Base-by-base conservation (phyloP, 83 land plant genomes). In the Isoetes engelmannii region DNA sequence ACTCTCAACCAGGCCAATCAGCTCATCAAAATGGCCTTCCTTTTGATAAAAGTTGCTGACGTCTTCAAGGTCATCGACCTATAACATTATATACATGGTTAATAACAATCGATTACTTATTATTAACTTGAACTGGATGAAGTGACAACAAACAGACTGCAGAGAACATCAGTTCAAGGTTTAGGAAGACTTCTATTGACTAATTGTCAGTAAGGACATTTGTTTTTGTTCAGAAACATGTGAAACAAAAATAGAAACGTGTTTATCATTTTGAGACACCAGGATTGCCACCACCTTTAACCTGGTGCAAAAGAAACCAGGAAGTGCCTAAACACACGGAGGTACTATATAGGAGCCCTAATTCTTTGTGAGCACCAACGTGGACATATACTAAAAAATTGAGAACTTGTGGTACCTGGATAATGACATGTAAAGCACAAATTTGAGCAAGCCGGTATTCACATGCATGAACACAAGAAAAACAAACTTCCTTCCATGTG, bases 1-100 rank as follows among this genome's bases (percentile, higher is more conserved):
- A 3, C 62, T 59, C 4, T 59, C 62, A 20, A 59, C 28, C 20
- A 59, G 9, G 0, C 28, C 12, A 18, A 59, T 59, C 8, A 59
- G 3, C 62, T 59, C 62, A 7, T 59, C 19, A 12, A 8, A 59
- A 8, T 42, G 18, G 18, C 19, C 62, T 8, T 59, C 28, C 28
- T 59, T 59, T 42, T 59, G 62, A 18, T 59, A 59, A 18, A 12
- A 59, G 1, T 59, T 42, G 19, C 62, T 59, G 19, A 59, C 4
- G 10, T 59, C 62, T 42, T 59, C 62, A 12, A 59, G 62, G 62
- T 59, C 62, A 18, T 59, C 62, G 1, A 59, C 62, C 62, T 59
- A 51, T 12, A 51, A 12, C 13, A 12, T 12, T 12, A 51, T 51
- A 51, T 12, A 51, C 17, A 28, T 28, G 37, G 37, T 28, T 28